phyloP scores from a whole-genome alignment of 2,329 filamentous ascomycete species.

The Phaeosphaeriaceae sp. region DNA sequence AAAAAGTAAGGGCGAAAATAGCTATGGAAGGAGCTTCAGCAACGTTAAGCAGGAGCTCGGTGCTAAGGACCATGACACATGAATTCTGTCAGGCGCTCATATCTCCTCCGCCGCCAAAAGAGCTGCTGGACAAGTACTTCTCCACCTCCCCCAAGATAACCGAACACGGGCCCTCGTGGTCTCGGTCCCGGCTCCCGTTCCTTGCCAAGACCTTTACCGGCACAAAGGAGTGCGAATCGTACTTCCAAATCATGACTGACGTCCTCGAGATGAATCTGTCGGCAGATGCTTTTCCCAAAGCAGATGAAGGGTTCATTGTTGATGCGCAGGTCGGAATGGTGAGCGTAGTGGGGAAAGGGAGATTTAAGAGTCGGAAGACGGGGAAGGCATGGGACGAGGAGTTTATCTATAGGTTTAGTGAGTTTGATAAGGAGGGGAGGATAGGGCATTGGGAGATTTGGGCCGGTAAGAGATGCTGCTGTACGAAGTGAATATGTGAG shows the following conservation, averaged over 20 bases:
- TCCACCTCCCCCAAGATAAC: slow-evolving; percentile 43
- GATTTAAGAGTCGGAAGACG: slow-evolving; percentile 43
- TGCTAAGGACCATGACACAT: slow-evolving; percentile 33
- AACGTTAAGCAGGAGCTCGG: slow-evolving; percentile 16
- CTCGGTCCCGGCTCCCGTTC: slow-evolving; percentile 48
- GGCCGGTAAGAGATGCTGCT: too few relatives aligned
- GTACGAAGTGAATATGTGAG: too few relatives aligned
- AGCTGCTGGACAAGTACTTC: slow-evolving; percentile 40
- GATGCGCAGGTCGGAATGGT: slow-evolving; percentile 48
- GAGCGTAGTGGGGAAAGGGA: slow-evolving; percentile 45
- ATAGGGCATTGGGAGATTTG: slow-evolving; percentile 56
- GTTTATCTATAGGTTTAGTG: slow-evolving; percentile 53
- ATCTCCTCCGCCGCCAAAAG: slow-evolving; percentile 33
- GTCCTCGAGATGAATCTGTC: slow-evolving; percentile 44
- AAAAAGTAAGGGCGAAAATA: slow-evolving; percentile 9
- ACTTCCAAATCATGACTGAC: slow-evolving; percentile 47
- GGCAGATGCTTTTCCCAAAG: slow-evolving; percentile 42
- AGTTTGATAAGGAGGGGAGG: slow-evolving; percentile 42
- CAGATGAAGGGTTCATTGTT: slow-evolving; percentile 39
- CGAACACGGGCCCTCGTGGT: slow-evolving; percentile 53
- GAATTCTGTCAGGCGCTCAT: slow-evolving; percentile 35
- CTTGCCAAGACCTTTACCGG: slow-evolving; percentile 48
- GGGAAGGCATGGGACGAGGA: slow-evolving; percentile 52
- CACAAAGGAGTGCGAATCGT: slow-evolving; percentile 45
- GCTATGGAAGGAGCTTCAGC: not conserved